These are phyloP conservation scores for Talaromyces rugulosus DNA, from an alignment of 2,329 filamentous ascomycete genomes.

Conservation along the genomic window DNA sequence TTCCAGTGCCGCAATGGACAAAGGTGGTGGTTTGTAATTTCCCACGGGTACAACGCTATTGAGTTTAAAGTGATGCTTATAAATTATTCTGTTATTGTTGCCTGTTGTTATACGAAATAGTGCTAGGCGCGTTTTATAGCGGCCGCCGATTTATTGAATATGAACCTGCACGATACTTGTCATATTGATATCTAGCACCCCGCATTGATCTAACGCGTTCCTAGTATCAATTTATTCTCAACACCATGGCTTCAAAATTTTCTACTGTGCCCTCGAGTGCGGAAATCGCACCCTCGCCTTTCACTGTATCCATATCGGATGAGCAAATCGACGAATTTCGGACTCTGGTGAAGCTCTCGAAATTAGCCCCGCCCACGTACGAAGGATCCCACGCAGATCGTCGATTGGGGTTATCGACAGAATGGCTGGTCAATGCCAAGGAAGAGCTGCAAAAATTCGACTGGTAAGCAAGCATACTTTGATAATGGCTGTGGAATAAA, in stretches of 20 bases:
- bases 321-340: constrained; percentile 44
- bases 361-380: constrained; percentile 46
- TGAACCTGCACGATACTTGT: not conserved
- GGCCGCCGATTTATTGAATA: not conserved
- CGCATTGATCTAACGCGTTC: not conserved
- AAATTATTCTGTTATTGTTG: not conserved
- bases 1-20: not conserved
- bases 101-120: not conserved
- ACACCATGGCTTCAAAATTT: constrained; percentile 23
- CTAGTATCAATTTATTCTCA: not conserved
- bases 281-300: constrained; percentile 36
- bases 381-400: constrained; percentile 44
- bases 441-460: constrained; percentile 45
- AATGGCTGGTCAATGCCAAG: constrained; percentile 44
- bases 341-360: constrained; percentile 45
- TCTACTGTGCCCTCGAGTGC: constrained; percentile 31
- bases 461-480: constrained; percentile 39
- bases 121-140: not conserved
- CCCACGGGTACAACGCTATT: not conserved
- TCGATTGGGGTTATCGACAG: constrained; percentile 42
- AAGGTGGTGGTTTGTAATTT: not conserved
- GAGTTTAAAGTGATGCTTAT: not conserved
- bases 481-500: constrained; percentile 13
- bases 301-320: constrained; percentile 41
- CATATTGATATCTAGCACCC: not conserved